A percentile compares a stretch with the other conserved stretches of the same genome.
Conservation (phyloP, 2,329 filamentous ascomycete species). For the Colletotrichum coccodes region DNA sequence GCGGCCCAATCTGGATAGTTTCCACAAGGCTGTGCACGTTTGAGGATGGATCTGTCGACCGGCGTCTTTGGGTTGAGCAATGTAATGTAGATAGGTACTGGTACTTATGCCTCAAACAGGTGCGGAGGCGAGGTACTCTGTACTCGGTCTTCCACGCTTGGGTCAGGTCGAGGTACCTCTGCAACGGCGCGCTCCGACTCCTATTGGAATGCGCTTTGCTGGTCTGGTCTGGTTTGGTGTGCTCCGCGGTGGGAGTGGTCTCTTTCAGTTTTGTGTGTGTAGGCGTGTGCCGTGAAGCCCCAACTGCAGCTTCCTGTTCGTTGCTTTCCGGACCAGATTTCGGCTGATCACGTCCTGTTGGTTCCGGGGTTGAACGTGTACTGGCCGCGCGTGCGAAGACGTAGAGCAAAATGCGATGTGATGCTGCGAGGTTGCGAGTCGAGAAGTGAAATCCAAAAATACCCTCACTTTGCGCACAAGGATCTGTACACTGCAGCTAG, state of each 20-base stretch:
- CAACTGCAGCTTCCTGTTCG: not conserved
- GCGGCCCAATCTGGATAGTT: conserved; percentile 26
- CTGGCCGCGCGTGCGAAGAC: conserved; percentile 21
- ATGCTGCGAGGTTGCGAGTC: conserved; percentile 1
- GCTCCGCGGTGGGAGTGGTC: not conserved
- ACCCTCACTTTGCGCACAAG: conserved; percentile 14
- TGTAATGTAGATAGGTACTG: conserved; percentile 13
- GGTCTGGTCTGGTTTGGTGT: not conserved
- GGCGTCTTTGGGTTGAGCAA: conserved; percentile 6
- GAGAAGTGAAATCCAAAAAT: conserved; percentile 26
- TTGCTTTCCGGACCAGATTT: not conserved
- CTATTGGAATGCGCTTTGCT: conserved; percentile 24
- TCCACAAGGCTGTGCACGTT: conserved; percentile 38
- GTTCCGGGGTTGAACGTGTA: not conserved
- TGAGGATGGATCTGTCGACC: conserved; percentile 33
- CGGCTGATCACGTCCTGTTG: not conserved
- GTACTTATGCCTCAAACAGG: not conserved
- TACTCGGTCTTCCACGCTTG: not conserved
- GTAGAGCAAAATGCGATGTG: conserved; percentile 14
- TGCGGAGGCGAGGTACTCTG: not conserved
- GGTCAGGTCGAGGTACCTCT: conserved; percentile 19
- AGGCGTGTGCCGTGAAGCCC: not conserved
- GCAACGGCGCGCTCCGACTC: conserved; percentile 30
- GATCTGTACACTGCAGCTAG: conserved; percentile 3
- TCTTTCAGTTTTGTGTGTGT: not conserved